phyloP scores from a whole-genome alignment of 2,329 filamentous ascomycete species.

The Colletotrichum noveboracense region DNA sequence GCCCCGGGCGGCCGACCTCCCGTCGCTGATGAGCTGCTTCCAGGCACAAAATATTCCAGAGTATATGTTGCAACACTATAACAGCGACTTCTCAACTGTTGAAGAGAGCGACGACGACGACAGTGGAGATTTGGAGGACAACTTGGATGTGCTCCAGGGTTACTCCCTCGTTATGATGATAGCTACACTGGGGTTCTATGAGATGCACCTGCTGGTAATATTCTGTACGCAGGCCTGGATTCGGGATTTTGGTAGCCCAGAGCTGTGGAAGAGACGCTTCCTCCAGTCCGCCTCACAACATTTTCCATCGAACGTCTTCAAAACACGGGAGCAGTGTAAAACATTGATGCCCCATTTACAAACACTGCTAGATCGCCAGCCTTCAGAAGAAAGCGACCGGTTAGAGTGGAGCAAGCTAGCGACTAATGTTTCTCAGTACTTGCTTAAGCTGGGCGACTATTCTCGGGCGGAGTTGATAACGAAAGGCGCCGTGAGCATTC shows the following conservation, averaged over 20 bases:
- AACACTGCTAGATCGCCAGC: background rate
- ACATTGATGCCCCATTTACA: background rate
- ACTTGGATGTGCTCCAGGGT: conserved; percentile 36
- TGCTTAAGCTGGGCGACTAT: background rate
- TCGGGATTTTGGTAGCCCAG: background rate
- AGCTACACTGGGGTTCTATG: conserved; percentile 29
- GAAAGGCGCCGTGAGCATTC: background rate
- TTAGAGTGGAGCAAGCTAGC: background rate
- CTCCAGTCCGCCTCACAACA: background rate
- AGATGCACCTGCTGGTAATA: conserved; percentile 47
- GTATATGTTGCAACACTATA: background rate
- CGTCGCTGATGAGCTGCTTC: conserved; percentile 53
- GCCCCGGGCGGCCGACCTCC: conserved; percentile 41
- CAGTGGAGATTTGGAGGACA: background rate
- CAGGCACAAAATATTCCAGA: conserved; percentile 42
- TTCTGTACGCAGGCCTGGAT: conserved; percentile 28
- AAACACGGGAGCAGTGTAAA: background rate
- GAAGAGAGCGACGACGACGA: background rate
- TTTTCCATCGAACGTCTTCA: background rate
- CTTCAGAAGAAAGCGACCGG: background rate
- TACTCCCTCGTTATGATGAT: conserved; percentile 38
- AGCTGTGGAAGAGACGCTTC: conserved; percentile 15
- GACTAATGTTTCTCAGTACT: conserved; percentile 8
- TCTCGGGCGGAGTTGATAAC: background rate
- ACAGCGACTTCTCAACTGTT: background rate